These are phyloP conservation scores for Rubia tinctorum DNA, from an alignment of 305 asterid genomes.

Conservation along the genomic window DNA sequence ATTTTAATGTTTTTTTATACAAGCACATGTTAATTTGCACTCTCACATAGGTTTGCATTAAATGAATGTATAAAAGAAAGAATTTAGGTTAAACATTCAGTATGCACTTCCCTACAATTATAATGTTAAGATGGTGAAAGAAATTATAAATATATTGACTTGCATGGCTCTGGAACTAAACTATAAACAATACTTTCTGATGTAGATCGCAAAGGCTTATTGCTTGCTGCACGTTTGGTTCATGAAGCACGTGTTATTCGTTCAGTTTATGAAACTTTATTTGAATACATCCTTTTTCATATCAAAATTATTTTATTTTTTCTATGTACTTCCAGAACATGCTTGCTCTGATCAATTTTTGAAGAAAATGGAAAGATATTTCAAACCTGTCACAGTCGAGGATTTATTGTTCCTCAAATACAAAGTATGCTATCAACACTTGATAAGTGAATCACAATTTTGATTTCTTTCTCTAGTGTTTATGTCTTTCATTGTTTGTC, in stretches of 20 bases:
- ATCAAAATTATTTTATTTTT: background rate
- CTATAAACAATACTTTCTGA: background rate
- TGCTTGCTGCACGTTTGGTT: constrained; percentile 12
- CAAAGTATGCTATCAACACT: constrained; percentile 1
- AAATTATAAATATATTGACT: no score
- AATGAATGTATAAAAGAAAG: no score
- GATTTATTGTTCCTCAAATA: constrained; percentile 8
- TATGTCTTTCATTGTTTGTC: background rate
- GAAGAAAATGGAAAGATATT: constrained; percentile 18
- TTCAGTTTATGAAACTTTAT: background rate
- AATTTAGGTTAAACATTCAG: no score
- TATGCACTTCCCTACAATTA: no score
- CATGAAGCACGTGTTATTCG: constrained; percentile 5
- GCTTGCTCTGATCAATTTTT: constrained; percentile 19
- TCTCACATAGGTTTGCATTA: no score
- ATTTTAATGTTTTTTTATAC: no score
- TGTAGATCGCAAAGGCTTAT: constrained; percentile 8
- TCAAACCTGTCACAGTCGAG: constrained; percentile 15
- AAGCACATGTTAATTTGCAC: no score
- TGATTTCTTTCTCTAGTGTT: background rate
- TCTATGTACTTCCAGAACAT: constrained; percentile 14
- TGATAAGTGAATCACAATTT: background rate
- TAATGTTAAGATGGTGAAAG: no score
- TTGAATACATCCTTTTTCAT: background rate
- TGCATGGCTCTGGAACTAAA: no score